Percentiles rank a stretch among this genome's conserved stretches.
Conservation (phyloP, 768 basidiomycete species). For the Agrocybe praecox region DNA sequence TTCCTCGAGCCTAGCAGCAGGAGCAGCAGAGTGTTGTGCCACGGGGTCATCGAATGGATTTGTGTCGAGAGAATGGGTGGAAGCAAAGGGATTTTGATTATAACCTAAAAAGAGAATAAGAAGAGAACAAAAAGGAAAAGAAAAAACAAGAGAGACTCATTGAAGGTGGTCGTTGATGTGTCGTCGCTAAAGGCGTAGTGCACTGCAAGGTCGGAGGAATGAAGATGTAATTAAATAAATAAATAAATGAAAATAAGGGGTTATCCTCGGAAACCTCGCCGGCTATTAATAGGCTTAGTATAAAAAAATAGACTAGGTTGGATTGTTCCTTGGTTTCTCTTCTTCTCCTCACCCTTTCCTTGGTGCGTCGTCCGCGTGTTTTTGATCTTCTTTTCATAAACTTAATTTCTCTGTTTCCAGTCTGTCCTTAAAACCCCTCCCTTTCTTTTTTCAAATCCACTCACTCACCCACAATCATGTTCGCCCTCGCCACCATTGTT, state of each 20-base stretch:
- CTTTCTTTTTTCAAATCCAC: constrained; percentile 27
- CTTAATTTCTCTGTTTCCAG: constrained; percentile 20
- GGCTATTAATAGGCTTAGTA: constrained; percentile 13
- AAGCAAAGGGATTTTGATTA: constrained; percentile 82
- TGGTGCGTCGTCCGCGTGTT: constrained; percentile 34
- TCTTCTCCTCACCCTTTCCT: constrained; percentile 20
- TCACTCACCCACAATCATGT: constrained; percentile 34
- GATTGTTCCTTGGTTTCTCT: constrained; percentile 19
- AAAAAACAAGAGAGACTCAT: constrained; percentile 34
- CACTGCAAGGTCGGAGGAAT: not conserved
- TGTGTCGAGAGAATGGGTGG: constrained; percentile 79
- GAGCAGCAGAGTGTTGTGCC: constrained; percentile 35
- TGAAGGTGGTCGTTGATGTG: constrained; percentile 15
- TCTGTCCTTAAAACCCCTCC: constrained; percentile 26
- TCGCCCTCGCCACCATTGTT: constrained; percentile 42
- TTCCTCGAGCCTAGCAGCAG: constrained; percentile 53
- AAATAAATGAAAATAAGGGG: not conserved
- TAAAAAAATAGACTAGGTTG: constrained; percentile 17
- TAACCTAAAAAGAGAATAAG: constrained; percentile 29
- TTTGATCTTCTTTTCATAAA: constrained; percentile 32
- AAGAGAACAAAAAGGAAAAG: constrained; percentile 4
- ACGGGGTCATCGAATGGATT: constrained; percentile 90
- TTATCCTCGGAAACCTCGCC: not conserved
- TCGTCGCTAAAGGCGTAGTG: constrained; percentile 10
- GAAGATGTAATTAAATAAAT: constrained; percentile 8